phyloP scores from a whole-genome alignment of 2,329 filamentous ascomycete genomes.

The Beauveria sp. region DNA sequence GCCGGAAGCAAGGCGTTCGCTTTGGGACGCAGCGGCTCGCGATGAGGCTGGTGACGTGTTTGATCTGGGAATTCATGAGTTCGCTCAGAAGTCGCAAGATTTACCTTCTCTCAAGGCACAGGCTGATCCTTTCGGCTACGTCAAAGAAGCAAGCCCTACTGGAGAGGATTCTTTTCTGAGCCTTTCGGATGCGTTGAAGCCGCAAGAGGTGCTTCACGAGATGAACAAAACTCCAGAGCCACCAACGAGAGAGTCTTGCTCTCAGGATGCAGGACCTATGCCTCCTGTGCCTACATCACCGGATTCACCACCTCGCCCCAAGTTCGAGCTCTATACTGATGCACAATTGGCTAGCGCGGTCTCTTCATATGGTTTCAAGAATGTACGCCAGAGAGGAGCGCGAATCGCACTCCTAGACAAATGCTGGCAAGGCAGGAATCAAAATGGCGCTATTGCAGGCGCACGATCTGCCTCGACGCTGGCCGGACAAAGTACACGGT shows the following conservation, averaged over 20 bases:
- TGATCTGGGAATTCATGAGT: conserved; percentile 53
- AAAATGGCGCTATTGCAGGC: conserved; percentile 15
- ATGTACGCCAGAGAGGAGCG: conserved; percentile 56
- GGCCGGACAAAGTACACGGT: conserved; percentile 12
- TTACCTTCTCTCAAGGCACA: conserved; percentile 18
- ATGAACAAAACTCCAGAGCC: background rate
- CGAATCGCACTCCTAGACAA: conserved; percentile 64
- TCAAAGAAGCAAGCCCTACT: conserved; percentile 13
- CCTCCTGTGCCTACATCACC: background rate
- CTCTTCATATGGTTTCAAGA: conserved; percentile 62
- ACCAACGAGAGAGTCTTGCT: background rate
- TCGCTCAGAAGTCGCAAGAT: conserved; percentile 36
- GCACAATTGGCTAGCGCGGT: conserved; percentile 55
- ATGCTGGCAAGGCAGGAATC: conserved; percentile 59
- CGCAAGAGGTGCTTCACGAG: background rate
- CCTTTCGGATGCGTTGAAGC: conserved; percentile 19
- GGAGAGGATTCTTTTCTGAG: conserved; percentile 17
- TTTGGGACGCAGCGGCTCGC: conserved; percentile 67
- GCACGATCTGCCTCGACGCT: conserved; percentile 14
- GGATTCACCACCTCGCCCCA: conserved; percentile 33
- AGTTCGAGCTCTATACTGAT: conserved; percentile 55
- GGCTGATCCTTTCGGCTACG: conserved; percentile 33
- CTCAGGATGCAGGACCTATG: background rate
- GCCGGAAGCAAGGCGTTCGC: conserved; percentile 27
- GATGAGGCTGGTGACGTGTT: conserved; percentile 58